phyloP scores from a whole-genome alignment of 2,329 filamentous ascomycete species.

The Zelopaecilomyces penicillatus region DNA sequence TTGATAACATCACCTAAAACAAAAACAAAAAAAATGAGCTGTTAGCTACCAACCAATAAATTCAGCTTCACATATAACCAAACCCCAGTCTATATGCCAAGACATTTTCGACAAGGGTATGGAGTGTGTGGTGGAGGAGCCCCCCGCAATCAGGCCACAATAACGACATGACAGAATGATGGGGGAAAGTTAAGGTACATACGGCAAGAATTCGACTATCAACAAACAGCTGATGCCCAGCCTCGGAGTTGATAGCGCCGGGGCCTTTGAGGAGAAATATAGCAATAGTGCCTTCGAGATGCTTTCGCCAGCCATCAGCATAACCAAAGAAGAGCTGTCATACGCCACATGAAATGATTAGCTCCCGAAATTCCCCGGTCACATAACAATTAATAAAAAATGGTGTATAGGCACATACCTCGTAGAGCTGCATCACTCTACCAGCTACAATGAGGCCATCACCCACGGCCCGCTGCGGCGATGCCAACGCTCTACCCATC shows the following conservation, averaged over 20 bases:
- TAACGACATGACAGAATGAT: too few species aligned
- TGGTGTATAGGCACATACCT: constrained; percentile 7
- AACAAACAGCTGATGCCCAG: constrained; percentile 14
- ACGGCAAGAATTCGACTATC: constrained; percentile 16
- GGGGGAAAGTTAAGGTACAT: neutral
- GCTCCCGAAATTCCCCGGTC: too few species aligned
- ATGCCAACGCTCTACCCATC: constrained; percentile 8
- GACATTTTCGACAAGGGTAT: too few species aligned
- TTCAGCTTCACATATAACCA: too few species aligned
- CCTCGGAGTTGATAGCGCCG: constrained; percentile 7
- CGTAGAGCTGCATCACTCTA: constrained; percentile 14
- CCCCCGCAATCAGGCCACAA: too few species aligned
- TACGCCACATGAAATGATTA: too few species aligned
- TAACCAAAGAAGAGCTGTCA: constrained; percentile 5
- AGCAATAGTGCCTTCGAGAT: constrained; percentile 11
- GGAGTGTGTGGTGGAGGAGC: too few species aligned
- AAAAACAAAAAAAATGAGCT: too few species aligned
- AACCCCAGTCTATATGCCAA: too few species aligned
- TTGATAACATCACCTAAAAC: constrained; percentile 9
- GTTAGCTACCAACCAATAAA: too few species aligned
- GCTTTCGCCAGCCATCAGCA: constrained; percentile 9
- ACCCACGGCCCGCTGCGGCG: constrained; percentile 8
- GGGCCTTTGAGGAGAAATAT: constrained; percentile 11
- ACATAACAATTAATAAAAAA: too few species aligned
- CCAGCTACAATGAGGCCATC: constrained; percentile 10